Conservation (phyloP, 2,329 filamentous ascomycete genomes). For the Teratosphaeria viscida region DNA sequence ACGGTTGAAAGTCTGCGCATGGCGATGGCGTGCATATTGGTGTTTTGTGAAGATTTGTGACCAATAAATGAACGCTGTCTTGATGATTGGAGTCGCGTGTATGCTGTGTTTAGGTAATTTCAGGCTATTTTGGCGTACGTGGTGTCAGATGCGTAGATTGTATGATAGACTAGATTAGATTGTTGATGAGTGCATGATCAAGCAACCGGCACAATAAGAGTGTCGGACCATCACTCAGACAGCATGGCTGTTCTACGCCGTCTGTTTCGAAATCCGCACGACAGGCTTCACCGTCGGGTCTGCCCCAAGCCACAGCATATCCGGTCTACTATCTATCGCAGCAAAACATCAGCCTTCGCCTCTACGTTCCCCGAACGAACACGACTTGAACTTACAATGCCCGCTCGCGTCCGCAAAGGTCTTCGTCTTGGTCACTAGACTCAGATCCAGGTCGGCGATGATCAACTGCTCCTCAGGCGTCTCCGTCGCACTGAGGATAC, state of each 20-base stretch:
- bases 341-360: background rate
- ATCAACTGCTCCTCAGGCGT: conserved; percentile 39
- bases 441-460: conserved; percentile 40
- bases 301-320: conserved; percentile 42
- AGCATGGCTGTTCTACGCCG: background rate
- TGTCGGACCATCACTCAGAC: background rate
- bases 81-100: background rate
- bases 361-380: background rate
- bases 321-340: conserved; percentile 33
- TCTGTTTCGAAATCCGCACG: conserved; percentile 1
- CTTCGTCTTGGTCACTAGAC: conserved; percentile 31
- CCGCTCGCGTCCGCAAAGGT: conserved; percentile 38
- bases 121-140: background rate
- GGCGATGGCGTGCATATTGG: background rate
- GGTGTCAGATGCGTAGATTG: background rate
- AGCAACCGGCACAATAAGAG: background rate
- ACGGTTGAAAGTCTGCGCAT: background rate
- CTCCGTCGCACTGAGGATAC: conserved; percentile 31
- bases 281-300: conserved; percentile 13
- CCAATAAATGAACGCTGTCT: background rate
- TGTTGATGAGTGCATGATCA: background rate
- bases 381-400: conserved; percentile 26
- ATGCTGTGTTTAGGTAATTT: background rate
- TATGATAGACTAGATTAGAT: background rate
- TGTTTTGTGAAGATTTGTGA: background rate